Percentiles rank a stretch among this genome's conserved stretches.
Conservation (phyloP, 2,329 filamentous ascomycete species). For the Colletotrichum filicis region DNA sequence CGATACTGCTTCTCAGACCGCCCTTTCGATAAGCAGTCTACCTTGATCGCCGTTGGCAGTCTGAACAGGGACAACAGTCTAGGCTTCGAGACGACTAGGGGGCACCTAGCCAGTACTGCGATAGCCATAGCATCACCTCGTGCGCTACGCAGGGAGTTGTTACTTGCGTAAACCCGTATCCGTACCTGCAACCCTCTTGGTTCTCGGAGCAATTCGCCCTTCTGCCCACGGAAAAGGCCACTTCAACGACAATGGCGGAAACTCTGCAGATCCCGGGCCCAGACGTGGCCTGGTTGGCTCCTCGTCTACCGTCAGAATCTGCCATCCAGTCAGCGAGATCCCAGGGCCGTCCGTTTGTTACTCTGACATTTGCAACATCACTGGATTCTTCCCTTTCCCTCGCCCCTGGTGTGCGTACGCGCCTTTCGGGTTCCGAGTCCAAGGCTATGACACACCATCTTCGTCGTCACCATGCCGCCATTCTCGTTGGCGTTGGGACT, state of each 20-base stretch:
- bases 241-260: constrained; percentile 40
- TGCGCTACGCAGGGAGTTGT: constrained; percentile 21
- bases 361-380: constrained; percentile 90
- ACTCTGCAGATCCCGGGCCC: constrained; percentile 35
- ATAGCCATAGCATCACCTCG: constrained; percentile 22
- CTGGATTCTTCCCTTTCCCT: constrained; percentile 85
- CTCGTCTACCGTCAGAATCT: constrained; percentile 40
- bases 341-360: constrained; percentile 64
- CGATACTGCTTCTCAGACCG: background rate
- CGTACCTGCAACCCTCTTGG: background rate
- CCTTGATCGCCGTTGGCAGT: constrained; percentile 6
- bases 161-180: constrained; percentile 3
- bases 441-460: constrained; percentile 96
- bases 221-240: background rate
- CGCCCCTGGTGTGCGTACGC: constrained; percentile 82
- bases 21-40: constrained; percentile 5
- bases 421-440: constrained; percentile 82
- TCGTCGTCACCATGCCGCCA: constrained; percentile 83
- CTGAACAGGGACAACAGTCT: constrained; percentile 12
- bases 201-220: background rate
- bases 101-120: constrained; percentile 18
- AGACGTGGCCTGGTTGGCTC: constrained; percentile 43
- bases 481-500: constrained; percentile 86
- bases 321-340: constrained; percentile 14
- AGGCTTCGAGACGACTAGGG: constrained; percentile 25